These are phyloP conservation scores for Claviceps pazoutovae DNA, from an alignment of 2,329 filamentous ascomycete species.

Conservation along the genomic window DNA sequence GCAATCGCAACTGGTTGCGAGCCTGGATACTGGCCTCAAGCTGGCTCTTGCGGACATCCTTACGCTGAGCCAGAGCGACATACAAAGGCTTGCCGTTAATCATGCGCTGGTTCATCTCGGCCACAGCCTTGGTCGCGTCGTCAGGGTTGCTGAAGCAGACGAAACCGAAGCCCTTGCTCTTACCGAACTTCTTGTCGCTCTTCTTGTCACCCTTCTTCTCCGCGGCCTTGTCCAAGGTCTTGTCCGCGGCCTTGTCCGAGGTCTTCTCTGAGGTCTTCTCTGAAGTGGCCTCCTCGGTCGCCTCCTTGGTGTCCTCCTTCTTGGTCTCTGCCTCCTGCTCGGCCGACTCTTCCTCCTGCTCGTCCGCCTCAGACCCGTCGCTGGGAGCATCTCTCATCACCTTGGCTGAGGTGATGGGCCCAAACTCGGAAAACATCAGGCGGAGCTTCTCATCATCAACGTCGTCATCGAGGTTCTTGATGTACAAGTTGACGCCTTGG, in stretches of 20 bases:
- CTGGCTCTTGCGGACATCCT: conserved; percentile 98
- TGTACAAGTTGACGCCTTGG: conserved; percentile 97
- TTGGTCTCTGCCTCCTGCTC: conserved; percentile 36
- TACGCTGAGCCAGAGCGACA: conserved; percentile 94
- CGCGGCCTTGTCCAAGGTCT: no score
- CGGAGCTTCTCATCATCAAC: conserved; percentile 97
- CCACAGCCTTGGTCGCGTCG: conserved; percentile 96
- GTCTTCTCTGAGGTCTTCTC: conserved; percentile 50
- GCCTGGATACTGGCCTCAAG: conserved; percentile 98
- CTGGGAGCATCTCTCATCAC: conserved; percentile 80
- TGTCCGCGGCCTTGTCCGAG: conserved; percentile 95
- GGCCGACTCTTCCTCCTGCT: conserved; percentile 37
- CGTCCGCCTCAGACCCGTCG: conserved; percentile 40
- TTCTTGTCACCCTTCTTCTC: conserved; percentile 44
- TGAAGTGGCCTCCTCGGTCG: conserved; percentile 28
- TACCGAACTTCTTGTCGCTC: conserved; percentile 59
- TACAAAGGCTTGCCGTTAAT: conserved; percentile 92
- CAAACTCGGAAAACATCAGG: conserved; percentile 80
- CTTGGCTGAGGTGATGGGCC: conserved; percentile 95
- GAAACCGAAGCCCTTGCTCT: conserved; percentile 99
- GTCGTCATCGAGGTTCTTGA: conserved; percentile 97
- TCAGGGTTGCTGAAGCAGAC: conserved; percentile 99
- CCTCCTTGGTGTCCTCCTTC: conserved; percentile 31
- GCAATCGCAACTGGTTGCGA: conserved; percentile 95
- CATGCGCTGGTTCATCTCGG: conserved; percentile 99